Conservation (phyloP, 208 protist genomes). For the Trypanosoma boissoni region DNA sequence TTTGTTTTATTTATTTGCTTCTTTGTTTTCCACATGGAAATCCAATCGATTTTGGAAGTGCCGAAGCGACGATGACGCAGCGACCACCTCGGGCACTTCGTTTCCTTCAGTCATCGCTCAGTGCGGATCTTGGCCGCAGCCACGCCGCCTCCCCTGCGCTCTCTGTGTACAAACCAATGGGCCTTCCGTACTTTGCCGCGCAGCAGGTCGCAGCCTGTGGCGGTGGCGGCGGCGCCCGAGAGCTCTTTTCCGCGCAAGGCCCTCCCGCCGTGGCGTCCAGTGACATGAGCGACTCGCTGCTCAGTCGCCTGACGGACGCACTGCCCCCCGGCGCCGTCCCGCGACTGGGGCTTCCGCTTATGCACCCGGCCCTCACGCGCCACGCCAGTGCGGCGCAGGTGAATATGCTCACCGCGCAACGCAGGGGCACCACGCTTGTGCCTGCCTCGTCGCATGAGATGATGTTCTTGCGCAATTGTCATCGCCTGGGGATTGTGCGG, state of each 20-base stretch:
- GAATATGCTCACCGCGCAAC: constrained; percentile 43
- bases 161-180: constrained; percentile 61
- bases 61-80: constrained; percentile 35
- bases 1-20: constrained; percentile 8
- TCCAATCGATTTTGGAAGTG: no score
- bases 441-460: constrained; percentile 35
- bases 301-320: constrained; percentile 37
- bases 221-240: constrained; percentile 6
- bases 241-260: constrained; percentile 6
- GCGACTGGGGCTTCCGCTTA: constrained; percentile 26
- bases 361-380: constrained; percentile 25
- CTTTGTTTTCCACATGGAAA: no score
- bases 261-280: constrained; percentile 6
- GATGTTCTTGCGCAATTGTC: constrained; percentile 58
- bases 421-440: constrained; percentile 60
- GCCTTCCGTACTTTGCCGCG: constrained; percentile 53
- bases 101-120: constrained; percentile 34
- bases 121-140: background rate
- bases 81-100: constrained; percentile 51
- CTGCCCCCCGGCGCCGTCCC: constrained; percentile 34
- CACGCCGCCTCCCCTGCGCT: constrained; percentile 7
- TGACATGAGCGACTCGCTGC: constrained; percentile 59
- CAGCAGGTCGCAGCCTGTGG: constrained; percentile 39
- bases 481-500: constrained; percentile 55
- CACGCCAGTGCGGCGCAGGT: constrained; percentile 26